Evolutionary conservation across 768 basidiomycete species (phyloP), one percentile per base, ranked within the genome.

Genomic region (Rhodotorula kratochvilovae): DNA sequence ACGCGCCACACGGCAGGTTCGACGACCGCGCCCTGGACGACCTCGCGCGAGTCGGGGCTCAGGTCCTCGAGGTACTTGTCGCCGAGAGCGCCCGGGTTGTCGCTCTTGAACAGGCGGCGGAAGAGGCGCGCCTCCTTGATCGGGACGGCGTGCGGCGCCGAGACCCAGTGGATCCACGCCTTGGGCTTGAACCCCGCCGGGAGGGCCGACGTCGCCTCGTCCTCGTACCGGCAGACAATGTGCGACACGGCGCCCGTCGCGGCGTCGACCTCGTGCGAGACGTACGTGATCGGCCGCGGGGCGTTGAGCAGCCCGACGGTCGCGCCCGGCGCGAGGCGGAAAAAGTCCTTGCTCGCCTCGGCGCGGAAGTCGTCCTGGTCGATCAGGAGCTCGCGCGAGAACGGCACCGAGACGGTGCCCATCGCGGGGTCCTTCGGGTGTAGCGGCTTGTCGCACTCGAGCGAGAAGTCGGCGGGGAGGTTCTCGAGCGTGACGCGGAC

Each of bases 101-200:
- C 93, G 75, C 89, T 91, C 82, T 90, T 92, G 87, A 98, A 99
- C 8, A 99, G 83, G 31, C 87, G 90, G 78, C 92, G 86, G 85
- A 98, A 98, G 76, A 96, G 85, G 56, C 94, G 87, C 50, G 89
- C 90, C 81, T 99, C 94, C 79, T 91, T 89, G 74, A 98, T 84
- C 58, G 81, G 82, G 66, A 97, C 89, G 25, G 94, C 92, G 75
- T 89, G 89, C 88, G 31, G 81, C 13, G 84, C 81, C 79, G 93
- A 90, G 23, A 99, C 91, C 95, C 95, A 99, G 78, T 98, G 95
- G 77, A 98, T 92, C 81, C 87, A 97, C 42, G 92, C 87, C 79
- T 95, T 97, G 21, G 91, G 90, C 80, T 95, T 97, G n/a, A 69
- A 59, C 17, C 85, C 21, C 25, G 56, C 25, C 10, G 56, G 35